Conservation (phyloP, 192 early-diverging fungal genomes). For the Podila clonocystis region DNA sequence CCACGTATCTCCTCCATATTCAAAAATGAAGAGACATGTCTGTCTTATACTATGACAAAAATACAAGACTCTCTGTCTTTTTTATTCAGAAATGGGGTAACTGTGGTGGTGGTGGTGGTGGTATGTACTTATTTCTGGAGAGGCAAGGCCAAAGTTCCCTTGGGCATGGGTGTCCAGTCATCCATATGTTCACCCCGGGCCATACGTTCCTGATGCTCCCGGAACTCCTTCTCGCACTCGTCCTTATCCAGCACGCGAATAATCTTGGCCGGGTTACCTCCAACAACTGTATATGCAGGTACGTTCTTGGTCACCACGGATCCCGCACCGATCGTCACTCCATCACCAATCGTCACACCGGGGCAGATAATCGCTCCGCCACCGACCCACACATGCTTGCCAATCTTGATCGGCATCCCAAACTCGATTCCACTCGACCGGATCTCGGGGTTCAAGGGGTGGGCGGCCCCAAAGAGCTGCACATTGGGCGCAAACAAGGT, state of each 20-base stretch:
- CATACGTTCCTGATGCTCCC: constrained; percentile 13
- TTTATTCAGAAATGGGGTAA: neutral
- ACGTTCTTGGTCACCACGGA: constrained; percentile 92
- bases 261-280: constrained; percentile 88
- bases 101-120: neutral
- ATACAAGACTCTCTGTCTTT: neutral
- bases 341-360: constrained; percentile 90
- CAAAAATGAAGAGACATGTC: too few relatives aligned
- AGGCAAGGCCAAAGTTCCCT: constrained; percentile 40
- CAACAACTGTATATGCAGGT: constrained; percentile 77
- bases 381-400: constrained; percentile 90
- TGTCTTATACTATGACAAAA: too few relatives aligned
- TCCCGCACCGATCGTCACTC: constrained; percentile 80
- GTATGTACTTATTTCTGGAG: neutral
- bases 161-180: constrained; percentile 34
- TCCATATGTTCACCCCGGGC: constrained; percentile 11
- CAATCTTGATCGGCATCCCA: constrained; percentile 71
- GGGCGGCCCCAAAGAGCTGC: constrained; percentile 77
- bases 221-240: constrained; percentile 33
- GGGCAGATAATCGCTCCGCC: constrained; percentile 82
- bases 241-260: constrained; percentile 58
- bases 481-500: constrained; percentile 81
- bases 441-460: constrained; percentile 71
- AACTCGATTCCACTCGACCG: constrained; percentile 53
- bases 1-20: too few relatives aligned